Percentiles rank a stretch among this genome's conserved stretches.
These are phyloP conservation scores for Aspergillus sclerotialis DNA, from an alignment of 2,329 filamentous ascomycete genomes.

Conservation along the genomic window DNA sequence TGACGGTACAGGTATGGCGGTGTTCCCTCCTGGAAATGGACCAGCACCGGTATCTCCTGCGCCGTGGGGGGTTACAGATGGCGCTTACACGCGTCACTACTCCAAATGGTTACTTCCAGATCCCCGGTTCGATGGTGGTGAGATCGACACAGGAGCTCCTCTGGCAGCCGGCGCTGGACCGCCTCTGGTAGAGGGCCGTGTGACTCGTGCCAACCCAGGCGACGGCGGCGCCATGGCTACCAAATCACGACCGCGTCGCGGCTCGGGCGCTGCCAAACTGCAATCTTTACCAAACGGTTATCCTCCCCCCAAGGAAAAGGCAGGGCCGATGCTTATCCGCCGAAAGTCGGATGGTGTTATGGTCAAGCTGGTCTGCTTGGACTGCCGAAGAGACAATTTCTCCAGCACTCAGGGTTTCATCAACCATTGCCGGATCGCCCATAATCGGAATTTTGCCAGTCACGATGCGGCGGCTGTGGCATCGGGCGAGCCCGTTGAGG, in stretches of 20 bases:
- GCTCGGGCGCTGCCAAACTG: conserved; percentile 56
- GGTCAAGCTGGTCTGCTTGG: conserved; percentile 83
- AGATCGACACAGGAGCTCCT: conserved; percentile 22
- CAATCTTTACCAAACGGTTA: conserved; percentile 66
- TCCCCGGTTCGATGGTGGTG: conserved; percentile 68
- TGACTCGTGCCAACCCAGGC: conserved; percentile 67
- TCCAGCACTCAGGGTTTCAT: conserved; percentile 98
- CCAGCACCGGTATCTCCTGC: conserved; percentile 69
- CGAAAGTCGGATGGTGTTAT: conserved; percentile 73
- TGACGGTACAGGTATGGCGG: conserved; percentile 64
- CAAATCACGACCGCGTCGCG: conserved; percentile 53
- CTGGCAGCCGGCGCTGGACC: conserved; percentile 28
- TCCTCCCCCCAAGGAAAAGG: conserved; percentile 69
- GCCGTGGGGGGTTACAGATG: conserved; percentile 84
- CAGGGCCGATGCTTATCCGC: conserved; percentile 75
- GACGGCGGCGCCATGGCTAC: conserved; percentile 46
- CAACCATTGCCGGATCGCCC: conserved; percentile 95
- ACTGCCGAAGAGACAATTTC: conserved; percentile 86
- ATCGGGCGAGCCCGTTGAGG: conserved; percentile 75
- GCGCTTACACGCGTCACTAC: conserved; percentile 90
- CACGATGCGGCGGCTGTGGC: conserved; percentile 89
- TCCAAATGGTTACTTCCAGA: conserved; percentile 92
- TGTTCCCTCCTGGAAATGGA: conserved; percentile 56
- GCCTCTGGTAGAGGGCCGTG: conserved; percentile 59
- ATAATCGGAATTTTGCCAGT: conserved; percentile 87